Base-by-base conservation (phyloP, 2,329 filamentous ascomycete genomes). In the Parastagonospora nodorum region DNA sequence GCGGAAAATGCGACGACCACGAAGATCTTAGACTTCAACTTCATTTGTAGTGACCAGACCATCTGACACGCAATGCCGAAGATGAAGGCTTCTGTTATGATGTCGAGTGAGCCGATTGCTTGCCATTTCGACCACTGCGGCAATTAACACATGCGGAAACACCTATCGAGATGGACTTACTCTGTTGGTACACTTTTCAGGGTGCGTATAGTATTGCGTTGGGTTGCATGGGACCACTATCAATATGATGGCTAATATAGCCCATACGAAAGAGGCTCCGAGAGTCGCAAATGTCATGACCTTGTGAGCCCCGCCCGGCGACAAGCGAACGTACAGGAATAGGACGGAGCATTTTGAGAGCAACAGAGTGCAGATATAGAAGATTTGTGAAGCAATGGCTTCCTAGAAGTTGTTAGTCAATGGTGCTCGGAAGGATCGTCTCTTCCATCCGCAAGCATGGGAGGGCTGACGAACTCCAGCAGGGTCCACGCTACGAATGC, bases 1-100 rank as follows among this genome's bases (percentile, higher is more conserved):
- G 66, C 63, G 35, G 59, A 63, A 40, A 72, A 72, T 2, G 68
- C 67, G 5, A 63, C 43, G 15, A 70, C 45, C 11, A 72, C 66
- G 10, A 71, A 41, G 27, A 61, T 14, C 37, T 70, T 72, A 7
- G 61, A 41, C 12, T 57, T 55, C 16, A 52, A 32, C 7, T 55
- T 53, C 69, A 70, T 71, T n/a, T 69, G 58, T 0, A 72, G 61
- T 8, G 53, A 51, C 40, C 61, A 64, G 7, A 71, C 58, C 1
- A 72, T 41, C 19, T 61, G 57, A 4, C 66, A 27, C 2, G 67
- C 63, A n/a, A 64, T 60, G 35, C 55, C n/a, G 45, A 70, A 67
- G 50, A 71, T 68, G 33, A 58, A 29, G 5, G 51, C 40, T 50
- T 71, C 67, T 24, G 60, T 70, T 1, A 55, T 24, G 40, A 70